Conservation (phyloP, 140 eudicot genomes). For the Bidens hawaiensis region DNA sequence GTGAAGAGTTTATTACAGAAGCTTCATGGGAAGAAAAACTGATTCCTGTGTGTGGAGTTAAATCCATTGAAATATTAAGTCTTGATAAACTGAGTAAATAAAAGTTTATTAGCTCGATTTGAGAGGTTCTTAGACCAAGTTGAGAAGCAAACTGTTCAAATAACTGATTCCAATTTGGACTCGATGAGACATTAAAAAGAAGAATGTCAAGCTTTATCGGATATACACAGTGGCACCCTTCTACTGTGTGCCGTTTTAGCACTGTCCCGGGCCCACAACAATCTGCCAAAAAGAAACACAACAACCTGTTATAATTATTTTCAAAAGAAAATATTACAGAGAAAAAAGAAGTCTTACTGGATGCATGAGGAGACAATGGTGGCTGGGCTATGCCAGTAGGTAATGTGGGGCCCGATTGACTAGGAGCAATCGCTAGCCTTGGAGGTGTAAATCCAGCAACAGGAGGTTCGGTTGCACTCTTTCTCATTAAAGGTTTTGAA, state of each 20-base stretch:
- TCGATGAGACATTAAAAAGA: constrained; percentile 75
- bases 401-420: constrained; percentile 47
- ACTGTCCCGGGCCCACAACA: constrained; percentile 94
- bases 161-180: constrained; percentile 69
- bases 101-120: constrained; percentile 84
- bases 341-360: constrained; percentile 50
- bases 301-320: not conserved
- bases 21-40: constrained; percentile 70
- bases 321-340: not conserved
- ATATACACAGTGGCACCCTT: constrained; percentile 81
- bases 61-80: constrained; percentile 89
- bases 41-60: constrained; percentile 71
- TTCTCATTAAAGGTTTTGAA: constrained; percentile 40
- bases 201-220: constrained; percentile 87
- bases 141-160: constrained; percentile 72
- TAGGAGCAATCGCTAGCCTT: constrained; percentile 58
- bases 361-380: constrained; percentile 67
- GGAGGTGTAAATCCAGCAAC: constrained; percentile 46
- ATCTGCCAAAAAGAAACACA: constrained; percentile 41
- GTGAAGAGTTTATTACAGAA: constrained; percentile 67
- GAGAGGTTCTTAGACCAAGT: constrained; percentile 62
- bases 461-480: constrained; percentile 36
- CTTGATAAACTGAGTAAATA: constrained; percentile 60
- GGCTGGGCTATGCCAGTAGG: constrained; percentile 80
- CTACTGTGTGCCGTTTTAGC: constrained; percentile 61